These are phyloP conservation scores for Hygrocybe coccinea DNA, from an alignment of 768 basidiomycete genomes.

Conservation along the genomic window DNA sequence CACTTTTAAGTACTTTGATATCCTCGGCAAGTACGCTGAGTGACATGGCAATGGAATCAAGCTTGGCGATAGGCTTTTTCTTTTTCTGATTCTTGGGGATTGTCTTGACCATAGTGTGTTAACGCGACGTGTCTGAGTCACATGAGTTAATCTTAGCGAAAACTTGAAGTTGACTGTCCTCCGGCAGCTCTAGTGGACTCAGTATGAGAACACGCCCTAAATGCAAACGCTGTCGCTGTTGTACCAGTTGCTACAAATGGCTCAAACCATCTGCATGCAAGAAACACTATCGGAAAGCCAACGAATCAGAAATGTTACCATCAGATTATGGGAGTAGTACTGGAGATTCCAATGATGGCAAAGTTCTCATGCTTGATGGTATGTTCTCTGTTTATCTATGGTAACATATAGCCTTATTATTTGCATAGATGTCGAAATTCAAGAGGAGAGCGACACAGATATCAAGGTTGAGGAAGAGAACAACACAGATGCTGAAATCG, in stretches of 20 bases:
- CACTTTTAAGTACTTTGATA: not conserved
- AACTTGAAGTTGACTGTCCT: not conserved
- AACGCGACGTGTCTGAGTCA: not conserved
- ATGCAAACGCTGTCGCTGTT: not conserved
- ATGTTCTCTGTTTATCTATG: not conserved
- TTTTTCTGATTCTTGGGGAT: not conserved
- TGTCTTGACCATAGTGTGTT: not conserved
- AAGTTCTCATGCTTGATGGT: not conserved
- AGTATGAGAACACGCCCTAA: not conserved
- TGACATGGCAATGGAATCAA: not conserved
- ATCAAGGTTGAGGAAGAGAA: too few species aligned
- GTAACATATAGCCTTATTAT: not conserved
- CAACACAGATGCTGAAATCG: too few species aligned
- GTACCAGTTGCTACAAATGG: conserved; percentile 1
- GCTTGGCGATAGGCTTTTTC: not conserved
- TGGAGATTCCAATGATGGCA: not conserved
- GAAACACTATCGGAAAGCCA: not conserved
- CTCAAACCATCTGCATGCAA: not conserved
- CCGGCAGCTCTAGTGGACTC: not conserved
- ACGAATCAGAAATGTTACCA: not conserved
- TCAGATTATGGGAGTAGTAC: conserved; percentile 1
- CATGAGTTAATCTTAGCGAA: not conserved
- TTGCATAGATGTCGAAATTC: not conserved
- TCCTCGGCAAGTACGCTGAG: not conserved
- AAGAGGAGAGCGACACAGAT: too few species aligned